Percentiles rank a stretch among this genome's conserved stretches.
Conservation (phyloP, 2,329 filamentous ascomycete genomes). For the Coleophoma cylindrospora region DNA sequence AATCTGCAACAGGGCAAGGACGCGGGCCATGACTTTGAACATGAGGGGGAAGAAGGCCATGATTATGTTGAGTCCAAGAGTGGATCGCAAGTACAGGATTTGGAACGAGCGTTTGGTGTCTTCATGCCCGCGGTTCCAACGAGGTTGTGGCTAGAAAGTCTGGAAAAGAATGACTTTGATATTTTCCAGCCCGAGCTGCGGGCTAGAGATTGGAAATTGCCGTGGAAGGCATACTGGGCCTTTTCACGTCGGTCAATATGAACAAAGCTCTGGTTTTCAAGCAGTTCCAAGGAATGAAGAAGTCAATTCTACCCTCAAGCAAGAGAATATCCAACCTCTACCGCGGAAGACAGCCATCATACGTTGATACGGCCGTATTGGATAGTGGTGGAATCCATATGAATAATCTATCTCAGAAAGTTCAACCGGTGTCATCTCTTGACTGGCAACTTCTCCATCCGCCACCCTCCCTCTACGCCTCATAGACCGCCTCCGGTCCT, state of each 20-base stretch:
- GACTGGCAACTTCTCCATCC: conserved; percentile 16
- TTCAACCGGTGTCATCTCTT: neutral
- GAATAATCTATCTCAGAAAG: neutral
- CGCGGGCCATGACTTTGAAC: conserved; percentile 84
- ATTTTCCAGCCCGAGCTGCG: conserved; percentile 61
- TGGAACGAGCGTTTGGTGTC: conserved; percentile 69
- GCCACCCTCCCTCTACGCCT: conserved; percentile 22
- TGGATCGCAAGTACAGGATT: conserved; percentile 40
- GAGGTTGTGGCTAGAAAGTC: conserved; percentile 68
- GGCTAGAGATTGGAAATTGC: conserved; percentile 74
- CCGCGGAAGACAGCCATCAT: too few species aligned
- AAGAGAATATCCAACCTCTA: too few species aligned
- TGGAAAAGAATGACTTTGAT: conserved; percentile 83
- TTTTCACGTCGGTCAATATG: conserved; percentile 48
- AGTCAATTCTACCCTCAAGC: too few species aligned
- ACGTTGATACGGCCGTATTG: too few species aligned
- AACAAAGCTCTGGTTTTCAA: neutral
- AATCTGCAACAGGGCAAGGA: conserved; percentile 69
- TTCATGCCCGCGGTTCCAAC: conserved; percentile 77
- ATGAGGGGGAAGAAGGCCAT: conserved; percentile 71
- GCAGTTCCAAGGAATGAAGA: too few species aligned
- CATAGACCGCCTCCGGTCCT: conserved; percentile 19
- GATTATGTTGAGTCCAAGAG: conserved; percentile 34
- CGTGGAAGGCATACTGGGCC: conserved; percentile 68
- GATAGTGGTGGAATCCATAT: too few species aligned